Base-by-base conservation (phyloP, 345 rosid genomes). In the Syzygium aromaticum region DNA sequence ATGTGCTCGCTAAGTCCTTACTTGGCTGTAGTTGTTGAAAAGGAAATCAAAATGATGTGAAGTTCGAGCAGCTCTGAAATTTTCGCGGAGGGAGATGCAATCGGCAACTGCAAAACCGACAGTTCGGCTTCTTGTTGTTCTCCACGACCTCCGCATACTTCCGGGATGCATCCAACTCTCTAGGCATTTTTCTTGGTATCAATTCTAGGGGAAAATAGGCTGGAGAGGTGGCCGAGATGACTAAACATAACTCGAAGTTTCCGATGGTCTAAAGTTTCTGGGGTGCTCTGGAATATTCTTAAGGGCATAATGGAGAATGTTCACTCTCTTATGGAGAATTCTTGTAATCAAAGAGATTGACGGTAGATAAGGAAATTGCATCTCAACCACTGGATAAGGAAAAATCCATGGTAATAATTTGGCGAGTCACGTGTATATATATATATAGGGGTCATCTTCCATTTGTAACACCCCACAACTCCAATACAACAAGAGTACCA, bases 341-440 rank as follows among this genome's bases (percentile, higher is more conserved):
- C 12, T 16, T 16, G 11, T 67, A 19, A 10, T 67, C 23, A 4
- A 4, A 0, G 6, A 1, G 78, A 12, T 8, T 17, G 1, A 0
- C 8, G 1, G 11, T 30, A 2, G 21, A 33, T 8, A 33, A 8
- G 78, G 23, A 1, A 3, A 7, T 7, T 15, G 22, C 22, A 64
- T 3, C 4, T 12, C n/a, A 6, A n/a, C 16, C 15, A 0, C 1
- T 0, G 11, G 16, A 59, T 27, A 3, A 28, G 3, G 28, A 25
- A 28, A 64, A 64, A 64, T 28, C 5, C 3, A 28, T 1, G 40
- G 21, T 64, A 19, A 30, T 64, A 8, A 64, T 64, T 30, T 15
- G 40, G 7, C 8, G 22, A 5, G 10, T 28, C 9, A 7, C 30
- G 77, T 40, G 15, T 7, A 28, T 7, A 28, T 43, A 43, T 43